Percentiles rank a stretch among this genome's conserved stretches.
Conservation (phyloP, 1,139 yeast species). For the Magnusiomyces suaveolens region DNA sequence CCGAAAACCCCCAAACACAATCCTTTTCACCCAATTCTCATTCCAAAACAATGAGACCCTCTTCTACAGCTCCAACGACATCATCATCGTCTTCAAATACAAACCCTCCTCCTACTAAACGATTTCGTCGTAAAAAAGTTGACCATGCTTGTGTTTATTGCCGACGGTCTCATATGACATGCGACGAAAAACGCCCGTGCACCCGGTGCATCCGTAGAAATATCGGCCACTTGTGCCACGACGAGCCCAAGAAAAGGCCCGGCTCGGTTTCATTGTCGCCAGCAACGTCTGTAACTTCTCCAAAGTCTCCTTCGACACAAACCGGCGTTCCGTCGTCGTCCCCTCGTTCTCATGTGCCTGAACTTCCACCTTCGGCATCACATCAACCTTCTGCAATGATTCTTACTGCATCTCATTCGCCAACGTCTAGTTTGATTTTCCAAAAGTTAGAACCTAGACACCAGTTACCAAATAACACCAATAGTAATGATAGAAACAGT, state of each 20-base stretch:
- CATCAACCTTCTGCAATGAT: slow-evolving; percentile 16
- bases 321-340: too few species aligned
- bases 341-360: too few species aligned
- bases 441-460: slow-evolving; percentile 9
- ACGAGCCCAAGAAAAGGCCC: slow-evolving; percentile 42
- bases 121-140: slow-evolving; percentile 24
- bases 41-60: too few species aligned
- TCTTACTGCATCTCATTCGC: slow-evolving; percentile 11
- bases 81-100: not conserved
- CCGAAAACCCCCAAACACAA: too few species aligned
- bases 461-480: not conserved
- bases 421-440: slow-evolving; percentile 10
- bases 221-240: slow-evolving; percentile 83
- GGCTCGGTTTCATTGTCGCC: not conserved
- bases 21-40: too few species aligned
- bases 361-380: slow-evolving; percentile 12
- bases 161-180: slow-evolving; percentile 88
- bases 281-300: not conserved
- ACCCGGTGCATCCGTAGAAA: slow-evolving; percentile 78
- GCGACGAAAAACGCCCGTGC: slow-evolving; percentile 75
- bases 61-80: not conserved
- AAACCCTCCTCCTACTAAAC: slow-evolving; percentile 1
- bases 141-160: slow-evolving; percentile 78
- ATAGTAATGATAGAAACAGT: not conserved
- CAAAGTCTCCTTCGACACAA: not conserved